phyloP scores from a whole-genome alignment of 2,329 filamentous ascomycete genomes.

The Raffaelea deltoideospora region DNA sequence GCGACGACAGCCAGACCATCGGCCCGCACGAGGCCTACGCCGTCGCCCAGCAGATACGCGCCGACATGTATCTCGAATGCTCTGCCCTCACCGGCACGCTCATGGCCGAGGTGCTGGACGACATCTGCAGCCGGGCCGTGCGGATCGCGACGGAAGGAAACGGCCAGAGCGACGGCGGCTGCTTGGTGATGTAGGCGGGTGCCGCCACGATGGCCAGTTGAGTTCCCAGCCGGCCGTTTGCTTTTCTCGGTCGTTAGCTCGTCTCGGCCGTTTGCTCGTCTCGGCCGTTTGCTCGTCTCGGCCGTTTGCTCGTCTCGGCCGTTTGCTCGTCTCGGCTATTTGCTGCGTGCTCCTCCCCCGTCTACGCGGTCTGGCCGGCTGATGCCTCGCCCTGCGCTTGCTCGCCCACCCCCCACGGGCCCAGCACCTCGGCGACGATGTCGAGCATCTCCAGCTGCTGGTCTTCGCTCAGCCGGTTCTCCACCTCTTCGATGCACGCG shows the following conservation, averaged over 20 bases:
- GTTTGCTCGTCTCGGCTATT: no score
- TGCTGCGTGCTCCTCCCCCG: background rate
- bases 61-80: constrained; percentile 50
- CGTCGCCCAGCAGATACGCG: constrained; percentile 40
- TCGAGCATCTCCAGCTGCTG: constrained; percentile 43
- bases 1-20: constrained; percentile 41
- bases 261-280: no score
- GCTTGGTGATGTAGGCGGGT: constrained; percentile 29
- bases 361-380: constrained; percentile 1
- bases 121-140: constrained; percentile 41
- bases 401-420: constrained; percentile 27
- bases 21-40: constrained; percentile 46
- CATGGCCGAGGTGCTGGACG: constrained; percentile 40
- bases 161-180: constrained; percentile 40
- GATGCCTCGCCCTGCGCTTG: constrained; percentile 18
- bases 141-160: constrained; percentile 28
- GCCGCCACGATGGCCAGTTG: background rate
- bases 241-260: no score
- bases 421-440: constrained; percentile 42
- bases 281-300: no score
- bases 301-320: no score
- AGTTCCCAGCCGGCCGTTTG: no score
- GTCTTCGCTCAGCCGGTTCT: constrained; percentile 41
- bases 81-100: constrained; percentile 46
- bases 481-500: constrained; percentile 50